Evolutionary conservation across 306 rosid genomes (phyloP), one percentile per base, ranked within the genome.

Genomic region (Echinosophora koreensis): DNA sequence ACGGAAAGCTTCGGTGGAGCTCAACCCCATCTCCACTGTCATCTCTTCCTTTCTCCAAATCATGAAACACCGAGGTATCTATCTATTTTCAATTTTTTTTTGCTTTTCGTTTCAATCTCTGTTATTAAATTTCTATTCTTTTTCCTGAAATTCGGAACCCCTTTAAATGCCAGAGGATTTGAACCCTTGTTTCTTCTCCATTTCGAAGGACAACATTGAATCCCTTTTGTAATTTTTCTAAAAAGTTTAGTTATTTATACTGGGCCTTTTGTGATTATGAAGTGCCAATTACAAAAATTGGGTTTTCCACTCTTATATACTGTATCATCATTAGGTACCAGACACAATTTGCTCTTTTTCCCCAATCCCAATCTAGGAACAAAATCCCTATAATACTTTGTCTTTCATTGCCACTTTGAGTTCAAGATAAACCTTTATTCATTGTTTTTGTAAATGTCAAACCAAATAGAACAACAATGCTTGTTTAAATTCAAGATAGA

Each of bases 21-120:
- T 91, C 81, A 77, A 84, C 35, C 97, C 92, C 27, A 88, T 88
- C 73, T 93, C 97, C 69, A 82, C 91, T 1, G 92, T 88, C 60
- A 93, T 91, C 58, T 88, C 97, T 68, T 89, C 97, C 13, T 91
- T 93, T 84, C 97, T 93, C 67, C 87, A 77, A 46, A 84, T 93
- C 87, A 93, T 91, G 98, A 93, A 87, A 86, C 77, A 86, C 76
- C 91, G 86, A 65, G 97, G 97, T 44, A 44, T 44, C 22, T 22
- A 22, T 22, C 22, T 22, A 22, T 22, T 0, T 41, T 44, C 50
- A 30, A 30, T 30, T 30, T 30, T 28, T 28, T 1, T 30, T 30
- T 30, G 32, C 15, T 4, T n/a, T 59, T 81, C 38, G 3, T 37
- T 57, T 67, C 4, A 5, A 30, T 34, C n/a, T 44, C 8, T 55